Evolutionary conservation across 768 basidiomycete genomes (phyloP).

Genomic region (Exidia glandulosa): DNA sequence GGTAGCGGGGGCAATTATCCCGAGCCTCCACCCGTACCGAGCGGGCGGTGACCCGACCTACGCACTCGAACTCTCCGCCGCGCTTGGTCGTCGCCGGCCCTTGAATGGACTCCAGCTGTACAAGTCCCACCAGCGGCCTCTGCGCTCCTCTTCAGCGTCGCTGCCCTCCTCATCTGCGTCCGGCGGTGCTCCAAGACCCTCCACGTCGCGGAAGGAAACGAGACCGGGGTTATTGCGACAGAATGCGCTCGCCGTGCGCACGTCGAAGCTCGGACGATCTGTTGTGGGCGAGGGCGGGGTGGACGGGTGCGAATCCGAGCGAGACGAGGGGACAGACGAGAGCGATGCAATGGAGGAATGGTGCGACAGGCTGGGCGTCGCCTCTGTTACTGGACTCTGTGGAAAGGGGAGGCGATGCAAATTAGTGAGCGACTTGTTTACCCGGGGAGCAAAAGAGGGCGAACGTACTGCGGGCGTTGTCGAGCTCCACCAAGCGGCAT

Average conservation of each 20-base stretch:
- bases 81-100: background rate
- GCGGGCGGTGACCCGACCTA: background rate
- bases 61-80: background rate
- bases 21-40: background rate
- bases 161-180: constrained; percentile 19
- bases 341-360: background rate
- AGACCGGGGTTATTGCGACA: constrained; percentile 50
- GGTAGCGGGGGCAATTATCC: background rate
- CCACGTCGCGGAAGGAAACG: constrained; percentile 53
- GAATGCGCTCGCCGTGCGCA: constrained; percentile 46
- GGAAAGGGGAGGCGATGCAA: too few relatives aligned
- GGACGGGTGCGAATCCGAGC: background rate
- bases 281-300: constrained; percentile 1
- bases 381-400: too few relatives aligned
- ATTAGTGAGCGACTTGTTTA: background rate
- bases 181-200: constrained; percentile 54
- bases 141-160: constrained; percentile 8
- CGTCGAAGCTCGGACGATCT: constrained; percentile 42
- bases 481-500: background rate
- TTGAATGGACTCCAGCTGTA: background rate
- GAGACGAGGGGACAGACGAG: background rate
- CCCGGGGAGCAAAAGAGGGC: background rate
- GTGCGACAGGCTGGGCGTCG: background rate
- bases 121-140: background rate
- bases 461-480: background rate